Evolutionary conservation across 345 rosid species (phyloP), one percentile per base, ranked within the genome.

Genomic region (Trapa bicornis): DNA sequence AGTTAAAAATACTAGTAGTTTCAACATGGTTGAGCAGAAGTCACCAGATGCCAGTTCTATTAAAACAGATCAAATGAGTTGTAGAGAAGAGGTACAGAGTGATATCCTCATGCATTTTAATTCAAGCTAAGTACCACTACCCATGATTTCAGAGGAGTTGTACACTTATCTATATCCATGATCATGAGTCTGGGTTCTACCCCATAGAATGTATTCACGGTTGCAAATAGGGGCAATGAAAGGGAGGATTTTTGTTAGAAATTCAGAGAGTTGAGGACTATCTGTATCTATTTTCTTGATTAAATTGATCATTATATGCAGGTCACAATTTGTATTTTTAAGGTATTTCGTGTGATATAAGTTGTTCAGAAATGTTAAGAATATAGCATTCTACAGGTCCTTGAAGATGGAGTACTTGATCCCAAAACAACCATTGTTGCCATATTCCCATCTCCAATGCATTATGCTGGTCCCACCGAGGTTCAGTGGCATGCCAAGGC

Each of bases 401-500:
- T 94, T 6, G 93, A 89, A 76, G 99, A 91, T 67, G 93, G 96
- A 67, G 80, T 91, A 70, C 99, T 89, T 77, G 92, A 94, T 66
- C 97, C 93, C 4, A 76, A 85, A 71, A 94, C 96, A 65, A 94
- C 99, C 6, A 84, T 94, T 15, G 96, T 94, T 47, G 75, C 96
- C n/a, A 91, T 91, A 70, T 94, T 94, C 72, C 97, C 97, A 3
- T 94, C 99, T 39, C 99, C 97, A 1, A 89, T 94, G 99, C 96
- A 87, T 74, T 91, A 94, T 75, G 97, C 97, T 13, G 96, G 99
- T 77, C 99, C 99, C 69, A 94, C 99, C 0, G 99, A 94, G 85
- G 99, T 91, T 47, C 97, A 94, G 47, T 91, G 99, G 99, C 99
- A 94, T 70, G 99, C 99, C 71, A 94, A 94, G 82, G 97, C 90